Percentiles rank a stretch among this genome's conserved stretches.
These are phyloP conservation scores for Lactarius hengduanensis DNA, from an alignment of 768 basidiomycete species.

Conservation along the genomic window DNA sequence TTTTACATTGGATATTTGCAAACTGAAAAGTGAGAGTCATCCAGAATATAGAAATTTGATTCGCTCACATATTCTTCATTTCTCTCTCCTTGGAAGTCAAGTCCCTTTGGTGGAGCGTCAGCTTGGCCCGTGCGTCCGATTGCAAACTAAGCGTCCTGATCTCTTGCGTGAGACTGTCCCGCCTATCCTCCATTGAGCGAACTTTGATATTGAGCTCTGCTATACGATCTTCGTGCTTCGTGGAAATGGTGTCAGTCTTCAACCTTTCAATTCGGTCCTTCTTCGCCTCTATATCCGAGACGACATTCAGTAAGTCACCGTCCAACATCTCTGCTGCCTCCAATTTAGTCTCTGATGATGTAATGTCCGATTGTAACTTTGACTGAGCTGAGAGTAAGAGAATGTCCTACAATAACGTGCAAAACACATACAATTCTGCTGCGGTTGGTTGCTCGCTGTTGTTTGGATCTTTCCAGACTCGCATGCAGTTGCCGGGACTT, in stretches of 20 bases:
- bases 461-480: conserved; percentile 52
- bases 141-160: conserved; percentile 70
- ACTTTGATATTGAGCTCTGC: conserved; percentile 51
- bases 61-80: conserved; percentile 62
- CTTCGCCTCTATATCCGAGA: conserved; percentile 71
- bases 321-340: conserved; percentile 57
- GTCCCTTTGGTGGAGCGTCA: conserved; percentile 73
- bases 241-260: conserved; percentile 53
- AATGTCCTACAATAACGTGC: neutral
- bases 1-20: conserved; percentile 58
- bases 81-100: conserved; percentile 62
- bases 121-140: conserved; percentile 74
- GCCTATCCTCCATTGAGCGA: conserved; percentile 62
- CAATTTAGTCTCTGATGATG: conserved; percentile 51
- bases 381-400: conserved; percentile 27
- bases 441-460: conserved; percentile 51
- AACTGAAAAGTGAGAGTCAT: conserved; percentile 42
- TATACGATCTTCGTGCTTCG: conserved; percentile 65
- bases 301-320: conserved; percentile 51
- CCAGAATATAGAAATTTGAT: conserved; percentile 1
- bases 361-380: conserved; percentile 46
- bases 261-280: conserved; percentile 56
- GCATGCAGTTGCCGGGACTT: conserved; percentile 57
- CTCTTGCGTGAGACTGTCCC: conserved; percentile 70
- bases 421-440: conserved; percentile 53